These are phyloP conservation scores for Scedosporium boydii DNA, from an alignment of 2,329 filamentous ascomycete genomes.

Conservation along the genomic window DNA sequence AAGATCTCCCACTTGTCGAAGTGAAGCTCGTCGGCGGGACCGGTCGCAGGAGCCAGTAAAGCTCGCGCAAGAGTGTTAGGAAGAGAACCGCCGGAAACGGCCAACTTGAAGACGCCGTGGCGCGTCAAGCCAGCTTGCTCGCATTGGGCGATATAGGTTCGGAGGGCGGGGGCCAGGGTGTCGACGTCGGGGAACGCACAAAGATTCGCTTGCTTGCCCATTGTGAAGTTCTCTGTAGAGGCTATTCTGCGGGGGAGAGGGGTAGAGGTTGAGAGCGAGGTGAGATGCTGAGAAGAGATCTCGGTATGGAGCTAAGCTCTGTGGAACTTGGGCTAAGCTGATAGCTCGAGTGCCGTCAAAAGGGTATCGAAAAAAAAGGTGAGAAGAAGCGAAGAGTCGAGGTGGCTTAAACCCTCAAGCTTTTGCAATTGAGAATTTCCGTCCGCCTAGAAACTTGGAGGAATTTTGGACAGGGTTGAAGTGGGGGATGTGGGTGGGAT, in stretches of 20 bases:
- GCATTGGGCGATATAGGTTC: slow-evolving; percentile 70
- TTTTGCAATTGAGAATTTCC: not conserved
- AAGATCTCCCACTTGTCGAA: slow-evolving; percentile 96
- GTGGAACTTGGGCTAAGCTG: not conserved
- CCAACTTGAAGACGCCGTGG: slow-evolving; percentile 81
- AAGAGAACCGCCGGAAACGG: slow-evolving; percentile 86
- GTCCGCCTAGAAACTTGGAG: not conserved
- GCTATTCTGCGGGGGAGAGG: not conserved
- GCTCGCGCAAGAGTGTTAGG: slow-evolving; percentile 81
- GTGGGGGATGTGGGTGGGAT: not conserved
- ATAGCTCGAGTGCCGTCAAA: not conserved
- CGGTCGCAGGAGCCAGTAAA: slow-evolving; percentile 50
- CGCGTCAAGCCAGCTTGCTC: slow-evolving; percentile 73
- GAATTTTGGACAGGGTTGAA: not conserved
- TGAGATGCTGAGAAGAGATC: not conserved
- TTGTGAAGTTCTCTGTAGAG: slow-evolving; percentile 21
- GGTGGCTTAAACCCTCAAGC: not conserved
- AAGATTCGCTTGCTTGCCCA: slow-evolving; percentile 58
- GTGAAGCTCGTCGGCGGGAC: slow-evolving; percentile 52
- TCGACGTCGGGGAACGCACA: slow-evolving; percentile 67
- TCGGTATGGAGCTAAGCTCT: not conserved
- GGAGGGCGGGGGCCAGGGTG: slow-evolving; percentile 66
- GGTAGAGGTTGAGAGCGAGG: not conserved
- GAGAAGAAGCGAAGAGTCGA: not conserved
- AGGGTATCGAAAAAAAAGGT: not conserved